Conservation (phyloP, 352 stramenopile species). For the Chrysophaeum taylorii region DNA sequence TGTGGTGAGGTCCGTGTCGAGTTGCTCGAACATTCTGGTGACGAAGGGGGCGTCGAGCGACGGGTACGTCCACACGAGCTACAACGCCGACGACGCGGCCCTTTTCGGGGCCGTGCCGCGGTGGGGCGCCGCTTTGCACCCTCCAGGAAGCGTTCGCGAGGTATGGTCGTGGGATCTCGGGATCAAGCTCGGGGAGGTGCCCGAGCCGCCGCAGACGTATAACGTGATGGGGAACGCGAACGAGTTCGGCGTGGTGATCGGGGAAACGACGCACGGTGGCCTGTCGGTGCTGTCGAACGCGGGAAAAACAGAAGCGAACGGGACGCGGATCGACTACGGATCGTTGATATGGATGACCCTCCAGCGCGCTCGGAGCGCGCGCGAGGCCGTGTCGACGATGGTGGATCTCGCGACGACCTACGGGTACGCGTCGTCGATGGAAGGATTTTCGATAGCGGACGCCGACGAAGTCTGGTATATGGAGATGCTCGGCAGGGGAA, state of each 20-base stretch:
- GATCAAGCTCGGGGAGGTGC: constrained; percentile 40
- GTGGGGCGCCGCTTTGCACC: constrained; percentile 33
- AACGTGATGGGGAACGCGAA: constrained; percentile 55
- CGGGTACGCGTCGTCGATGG: constrained; percentile 44
- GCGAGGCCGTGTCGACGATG: constrained; percentile 45
- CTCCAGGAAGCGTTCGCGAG: constrained; percentile 16
- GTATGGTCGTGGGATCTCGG: constrained; percentile 49
- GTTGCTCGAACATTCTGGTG: constrained; percentile 48
- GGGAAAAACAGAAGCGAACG: constrained; percentile 19
- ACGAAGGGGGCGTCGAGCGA: constrained; percentile 41
- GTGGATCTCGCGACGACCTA: constrained; percentile 38
- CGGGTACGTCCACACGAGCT: constrained; percentile 38
- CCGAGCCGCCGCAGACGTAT: constrained; percentile 36
- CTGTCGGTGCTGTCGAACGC: constrained; percentile 27
- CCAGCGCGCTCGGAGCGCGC: constrained; percentile 38
- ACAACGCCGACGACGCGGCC: constrained; percentile 43
- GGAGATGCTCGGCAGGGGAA: constrained; percentile 47
- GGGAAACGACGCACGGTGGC: constrained; percentile 52
- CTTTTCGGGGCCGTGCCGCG: constrained; percentile 44
- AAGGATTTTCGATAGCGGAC: constrained; percentile 47
- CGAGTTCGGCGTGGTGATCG: constrained; percentile 47
- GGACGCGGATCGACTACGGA: constrained; percentile 49
- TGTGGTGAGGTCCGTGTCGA: too few relatives aligned
- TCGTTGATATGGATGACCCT: constrained; percentile 52
- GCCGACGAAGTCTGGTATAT: constrained; percentile 52